phyloP scores from a whole-genome alignment of 1,284 basidiomycete species.

The Trametes hirsuta region DNA sequence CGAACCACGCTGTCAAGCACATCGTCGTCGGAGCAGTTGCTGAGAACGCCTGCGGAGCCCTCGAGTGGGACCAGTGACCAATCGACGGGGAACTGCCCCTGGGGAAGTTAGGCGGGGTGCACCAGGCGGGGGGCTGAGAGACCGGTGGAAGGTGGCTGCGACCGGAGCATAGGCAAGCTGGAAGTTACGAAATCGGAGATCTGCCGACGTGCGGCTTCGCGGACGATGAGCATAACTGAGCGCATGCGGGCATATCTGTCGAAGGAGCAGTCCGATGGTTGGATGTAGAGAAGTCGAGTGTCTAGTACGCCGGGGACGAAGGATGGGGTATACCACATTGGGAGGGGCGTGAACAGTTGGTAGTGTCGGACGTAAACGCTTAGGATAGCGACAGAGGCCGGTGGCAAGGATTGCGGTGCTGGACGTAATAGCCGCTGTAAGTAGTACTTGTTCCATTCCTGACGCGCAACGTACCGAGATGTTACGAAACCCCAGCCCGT shows the following conservation, averaged over 20 bases:
- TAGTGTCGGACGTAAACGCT: neutral
- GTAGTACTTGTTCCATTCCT: neutral
- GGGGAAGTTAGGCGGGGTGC: neutral
- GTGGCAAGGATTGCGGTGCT: neutral
- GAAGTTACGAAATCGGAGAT: conserved; percentile 1
- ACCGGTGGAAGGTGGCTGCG: neutral
- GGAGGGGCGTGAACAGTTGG: neutral
- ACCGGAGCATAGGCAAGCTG: neutral
- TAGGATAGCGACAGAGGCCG: neutral
- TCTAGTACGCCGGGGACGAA: too few species aligned
- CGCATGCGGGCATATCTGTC: too few species aligned
- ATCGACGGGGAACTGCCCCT: neutral
- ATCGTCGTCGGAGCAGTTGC: neutral
- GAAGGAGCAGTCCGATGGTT: too few species aligned
- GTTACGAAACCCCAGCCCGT: neutral
- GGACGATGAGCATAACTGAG: too few species aligned
- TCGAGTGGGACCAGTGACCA: neutral
- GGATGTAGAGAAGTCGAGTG: too few species aligned
- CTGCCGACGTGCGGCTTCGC: neutral
- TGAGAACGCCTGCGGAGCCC: neutral
- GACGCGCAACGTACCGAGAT: neutral
- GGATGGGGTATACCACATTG: too few species aligned
- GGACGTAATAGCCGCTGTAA: neutral
- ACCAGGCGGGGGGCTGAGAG: neutral
- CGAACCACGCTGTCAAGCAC: too few species aligned